These are phyloP conservation scores for Globisporangium irregulare DNA, from an alignment of 352 stramenopile species.

Conservation along the genomic window DNA sequence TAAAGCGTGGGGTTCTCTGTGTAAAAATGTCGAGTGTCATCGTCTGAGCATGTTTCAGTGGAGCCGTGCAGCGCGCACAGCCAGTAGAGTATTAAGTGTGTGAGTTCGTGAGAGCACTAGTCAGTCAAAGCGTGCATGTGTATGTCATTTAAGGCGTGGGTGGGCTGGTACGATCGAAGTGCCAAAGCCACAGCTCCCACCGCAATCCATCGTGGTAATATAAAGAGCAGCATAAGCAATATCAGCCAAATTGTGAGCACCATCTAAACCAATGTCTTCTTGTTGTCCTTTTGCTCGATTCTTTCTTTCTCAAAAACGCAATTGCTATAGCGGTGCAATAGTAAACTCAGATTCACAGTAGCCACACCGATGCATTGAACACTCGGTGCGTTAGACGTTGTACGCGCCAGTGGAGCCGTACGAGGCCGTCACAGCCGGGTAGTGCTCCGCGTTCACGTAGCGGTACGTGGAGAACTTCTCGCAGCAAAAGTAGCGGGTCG, in stretches of 20 bases:
- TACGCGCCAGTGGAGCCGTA: constrained; percentile 36
- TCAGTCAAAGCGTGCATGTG: neutral
- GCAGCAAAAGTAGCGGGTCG: constrained; percentile 69
- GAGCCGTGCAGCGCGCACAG: neutral
- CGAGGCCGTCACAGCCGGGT: constrained; percentile 17
- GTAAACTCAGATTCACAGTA: neutral
- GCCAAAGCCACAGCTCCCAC: neutral
- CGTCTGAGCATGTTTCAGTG: constrained; percentile 3
- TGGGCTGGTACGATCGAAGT: constrained; percentile 18
- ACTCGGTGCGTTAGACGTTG: constrained; percentile 2
- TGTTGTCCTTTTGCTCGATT: neutral
- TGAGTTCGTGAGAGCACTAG: neutral
- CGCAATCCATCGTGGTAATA: neutral
- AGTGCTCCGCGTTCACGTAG: constrained; percentile 28
- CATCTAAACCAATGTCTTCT: neutral
- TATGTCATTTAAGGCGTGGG: constrained; percentile 3
- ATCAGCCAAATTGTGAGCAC: constrained; percentile 5
- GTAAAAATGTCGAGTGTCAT: neutral
- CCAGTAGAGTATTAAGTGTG: constrained; percentile 8
- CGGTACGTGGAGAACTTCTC: constrained; percentile 54
- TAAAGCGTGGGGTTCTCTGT: constrained; percentile 2
- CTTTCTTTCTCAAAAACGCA: neutral
- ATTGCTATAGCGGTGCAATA: neutral
- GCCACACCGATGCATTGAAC: neutral
- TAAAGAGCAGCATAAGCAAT: constrained; percentile 9